phyloP scores from a whole-genome alignment of 805 yeast species.

The Cyberlindnera samutprakarnensis region DNA sequence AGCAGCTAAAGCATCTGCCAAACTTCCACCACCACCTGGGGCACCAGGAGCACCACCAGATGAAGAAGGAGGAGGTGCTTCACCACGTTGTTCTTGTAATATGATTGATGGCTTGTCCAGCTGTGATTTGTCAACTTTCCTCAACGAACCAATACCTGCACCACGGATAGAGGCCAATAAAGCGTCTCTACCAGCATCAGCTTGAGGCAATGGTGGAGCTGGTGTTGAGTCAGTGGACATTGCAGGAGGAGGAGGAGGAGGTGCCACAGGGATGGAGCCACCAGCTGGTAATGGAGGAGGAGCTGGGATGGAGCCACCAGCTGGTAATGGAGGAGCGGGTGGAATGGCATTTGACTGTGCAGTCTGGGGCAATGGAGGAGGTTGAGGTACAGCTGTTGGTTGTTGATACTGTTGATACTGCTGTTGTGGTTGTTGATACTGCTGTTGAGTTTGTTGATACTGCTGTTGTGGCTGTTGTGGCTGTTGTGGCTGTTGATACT shows the following conservation, averaged over 20 bases:
- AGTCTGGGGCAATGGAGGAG: conserved; percentile 22
- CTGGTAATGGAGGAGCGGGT: conserved; percentile 13
- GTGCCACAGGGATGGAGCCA: conserved; percentile 5
- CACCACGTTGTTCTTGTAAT: conserved; percentile 67
- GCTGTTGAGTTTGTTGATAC: conserved; percentile 9
- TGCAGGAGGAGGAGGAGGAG: conserved; percentile 13
- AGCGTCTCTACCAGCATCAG: conserved; percentile 66
- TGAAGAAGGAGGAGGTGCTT: conserved; percentile 34
- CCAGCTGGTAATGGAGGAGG: conserved; percentile 17
- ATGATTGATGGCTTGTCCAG: conserved; percentile 72
- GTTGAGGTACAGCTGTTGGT: conserved; percentile 15
- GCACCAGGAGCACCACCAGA: conserved; percentile 38
- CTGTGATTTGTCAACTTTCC: conserved; percentile 76
- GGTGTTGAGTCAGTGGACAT: conserved; percentile 7
- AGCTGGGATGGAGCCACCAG: conserved; percentile 7
- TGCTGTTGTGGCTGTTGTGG: conserved; percentile 19
- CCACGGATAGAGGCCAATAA: conserved; percentile 79
- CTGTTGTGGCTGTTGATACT: conserved; percentile 15
- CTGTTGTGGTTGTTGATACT: conserved; percentile 22
- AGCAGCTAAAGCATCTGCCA: conserved; percentile 84
- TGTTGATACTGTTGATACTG: conserved; percentile 12
- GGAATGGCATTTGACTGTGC: conserved; percentile 6
- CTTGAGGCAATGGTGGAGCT: conserved; percentile 22
- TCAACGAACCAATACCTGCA: conserved; percentile 60
- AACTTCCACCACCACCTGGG: conserved; percentile 48